Evolutionary conservation across 2,329 filamentous ascomycete species (phyloP).

Genomic region (Diaporthe sp.): DNA sequence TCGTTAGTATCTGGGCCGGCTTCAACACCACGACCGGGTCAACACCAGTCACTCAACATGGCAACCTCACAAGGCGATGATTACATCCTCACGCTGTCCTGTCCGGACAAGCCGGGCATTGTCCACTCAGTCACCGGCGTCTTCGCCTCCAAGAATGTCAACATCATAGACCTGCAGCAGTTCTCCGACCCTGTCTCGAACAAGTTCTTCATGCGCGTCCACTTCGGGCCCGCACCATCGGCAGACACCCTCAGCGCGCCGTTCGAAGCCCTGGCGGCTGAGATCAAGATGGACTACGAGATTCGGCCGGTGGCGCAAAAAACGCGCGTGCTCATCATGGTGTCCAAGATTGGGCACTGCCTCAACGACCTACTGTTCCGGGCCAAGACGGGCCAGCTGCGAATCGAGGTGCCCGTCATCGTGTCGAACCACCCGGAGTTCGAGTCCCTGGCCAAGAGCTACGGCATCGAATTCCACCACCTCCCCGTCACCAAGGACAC

Average conservation of each 20-base stretch:
- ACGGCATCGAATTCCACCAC: constrained; percentile 83
- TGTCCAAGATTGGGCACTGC: constrained; percentile 89
- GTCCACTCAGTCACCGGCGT: constrained; percentile 86
- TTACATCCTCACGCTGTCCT: constrained; percentile 83
- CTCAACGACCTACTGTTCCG: constrained; percentile 87
- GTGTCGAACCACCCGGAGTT: constrained; percentile 87
- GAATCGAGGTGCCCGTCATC: constrained; percentile 80
- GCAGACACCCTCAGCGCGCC: constrained; percentile 63
- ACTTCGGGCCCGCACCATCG: constrained; percentile 73
- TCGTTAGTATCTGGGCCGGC: background rate
- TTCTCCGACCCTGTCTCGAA: constrained; percentile 80
- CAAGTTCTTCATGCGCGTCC: constrained; percentile 90
- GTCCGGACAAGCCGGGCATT: constrained; percentile 86
- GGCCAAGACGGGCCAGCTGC: constrained; percentile 77
- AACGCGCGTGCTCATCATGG: constrained; percentile 85
- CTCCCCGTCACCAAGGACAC: constrained; percentile 83
- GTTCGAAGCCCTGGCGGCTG: constrained; percentile 69
- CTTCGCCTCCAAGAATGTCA: constrained; percentile 78
- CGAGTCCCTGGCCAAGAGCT: constrained; percentile 73
- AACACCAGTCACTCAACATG: constrained; percentile 44
- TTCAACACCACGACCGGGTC: background rate
- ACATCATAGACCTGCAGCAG: constrained; percentile 87
- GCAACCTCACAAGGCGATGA: constrained; percentile 53
- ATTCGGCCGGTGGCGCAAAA: constrained; percentile 76
- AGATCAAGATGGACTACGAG: constrained; percentile 77